Evolutionary conservation across 2,329 filamentous ascomycete genomes (phyloP).

Genomic region (Stemphylium lycopersici): DNA sequence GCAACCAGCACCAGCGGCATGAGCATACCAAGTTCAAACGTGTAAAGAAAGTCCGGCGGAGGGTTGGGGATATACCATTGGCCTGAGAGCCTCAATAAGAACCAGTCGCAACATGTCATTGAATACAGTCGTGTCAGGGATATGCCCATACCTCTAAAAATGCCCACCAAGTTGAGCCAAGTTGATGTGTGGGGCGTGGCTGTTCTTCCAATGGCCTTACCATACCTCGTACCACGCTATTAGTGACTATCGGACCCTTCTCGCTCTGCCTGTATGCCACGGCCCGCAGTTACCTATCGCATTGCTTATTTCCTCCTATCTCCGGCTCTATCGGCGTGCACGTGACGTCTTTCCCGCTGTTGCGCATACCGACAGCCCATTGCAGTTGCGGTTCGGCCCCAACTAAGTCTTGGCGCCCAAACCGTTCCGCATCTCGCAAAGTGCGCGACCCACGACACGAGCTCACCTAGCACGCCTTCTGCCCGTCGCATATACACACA

Average conservation of each 20-base stretch:
- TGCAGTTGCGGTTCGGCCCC: constrained; percentile 12
- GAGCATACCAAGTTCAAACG: constrained; percentile 9
- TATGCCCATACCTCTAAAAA: no score
- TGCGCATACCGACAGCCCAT: background rate
- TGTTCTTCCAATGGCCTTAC: no score
- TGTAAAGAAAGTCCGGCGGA: constrained; percentile 6
- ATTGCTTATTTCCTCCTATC: background rate
- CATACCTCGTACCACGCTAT: background rate
- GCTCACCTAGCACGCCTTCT: constrained; percentile 6
- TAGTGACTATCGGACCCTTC: background rate
- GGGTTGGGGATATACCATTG: constrained; percentile 13
- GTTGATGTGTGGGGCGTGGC: no score
- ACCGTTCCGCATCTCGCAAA: constrained; percentile 14
- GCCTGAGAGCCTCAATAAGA: constrained; percentile 9
- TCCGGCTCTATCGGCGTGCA: constrained; percentile 3
- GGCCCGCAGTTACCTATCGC: background rate
- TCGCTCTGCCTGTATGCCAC: background rate
- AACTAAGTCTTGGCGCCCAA: constrained; percentile 15
- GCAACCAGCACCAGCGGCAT: constrained; percentile 1
- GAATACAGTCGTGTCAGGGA: background rate
- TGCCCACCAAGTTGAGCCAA: no score
- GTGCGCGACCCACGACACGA: constrained; percentile 10
- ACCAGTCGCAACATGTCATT: constrained; percentile 4
- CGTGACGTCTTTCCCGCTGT: constrained; percentile 19
- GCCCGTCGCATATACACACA: constrained; percentile 12